These are phyloP conservation scores for Penicillium expansum DNA, from an alignment of 2,329 filamentous ascomycete genomes.

Conservation along the genomic window DNA sequence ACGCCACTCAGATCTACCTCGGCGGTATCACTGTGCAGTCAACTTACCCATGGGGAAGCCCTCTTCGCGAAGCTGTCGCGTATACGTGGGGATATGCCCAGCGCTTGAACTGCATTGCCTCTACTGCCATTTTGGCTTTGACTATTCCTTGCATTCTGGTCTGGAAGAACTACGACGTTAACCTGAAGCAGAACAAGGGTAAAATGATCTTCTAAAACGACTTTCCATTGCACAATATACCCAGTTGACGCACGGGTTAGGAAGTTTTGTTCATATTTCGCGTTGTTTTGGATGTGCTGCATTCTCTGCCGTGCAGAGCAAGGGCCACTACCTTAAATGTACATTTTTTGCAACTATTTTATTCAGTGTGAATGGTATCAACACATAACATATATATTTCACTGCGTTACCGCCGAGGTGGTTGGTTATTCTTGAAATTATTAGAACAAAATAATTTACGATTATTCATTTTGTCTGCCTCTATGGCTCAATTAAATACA, in stretches of 20 bases:
- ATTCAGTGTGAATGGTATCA: background rate
- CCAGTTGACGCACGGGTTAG: background rate
- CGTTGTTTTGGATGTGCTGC: background rate
- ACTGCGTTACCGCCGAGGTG: background rate
- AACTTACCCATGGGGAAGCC: slow-evolving; percentile 29
- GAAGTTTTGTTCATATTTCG: background rate
- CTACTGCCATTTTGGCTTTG: slow-evolving; percentile 34
- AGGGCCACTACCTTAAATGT: background rate
- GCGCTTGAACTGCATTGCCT: slow-evolving; percentile 36
- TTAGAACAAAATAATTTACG: background rate
- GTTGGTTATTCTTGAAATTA: background rate
- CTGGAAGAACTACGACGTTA: slow-evolving; percentile 42
- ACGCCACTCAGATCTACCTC: slow-evolving; percentile 26
- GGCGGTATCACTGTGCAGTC: slow-evolving; percentile 31
- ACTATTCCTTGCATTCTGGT: slow-evolving; percentile 35
- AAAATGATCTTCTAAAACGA: slow-evolving; percentile 1
- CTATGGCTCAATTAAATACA: too few species aligned
- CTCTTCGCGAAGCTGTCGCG: slow-evolving; percentile 35
- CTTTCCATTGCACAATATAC: background rate
- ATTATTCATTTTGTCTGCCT: background rate
- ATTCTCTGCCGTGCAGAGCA: background rate
- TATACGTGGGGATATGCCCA: slow-evolving; percentile 42
- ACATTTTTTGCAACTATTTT: background rate
- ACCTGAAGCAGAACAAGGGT: slow-evolving; percentile 43
- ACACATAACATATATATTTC: background rate